phyloP scores from a whole-genome alignment of 2,329 filamentous ascomycete species.

The Tolypocladium inflatum region DNA sequence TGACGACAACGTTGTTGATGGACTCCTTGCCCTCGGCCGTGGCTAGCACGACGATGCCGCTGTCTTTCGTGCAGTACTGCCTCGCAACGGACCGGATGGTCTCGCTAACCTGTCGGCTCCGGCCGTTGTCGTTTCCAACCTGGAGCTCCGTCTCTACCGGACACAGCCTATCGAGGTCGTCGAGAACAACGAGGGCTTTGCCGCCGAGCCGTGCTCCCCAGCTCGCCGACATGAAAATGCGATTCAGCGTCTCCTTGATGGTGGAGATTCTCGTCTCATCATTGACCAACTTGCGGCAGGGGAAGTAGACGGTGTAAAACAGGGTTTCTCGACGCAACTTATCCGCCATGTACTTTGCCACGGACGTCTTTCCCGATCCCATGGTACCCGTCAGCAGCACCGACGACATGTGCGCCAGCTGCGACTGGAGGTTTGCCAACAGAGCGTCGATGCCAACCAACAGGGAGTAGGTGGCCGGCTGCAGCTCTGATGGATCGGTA shows the following conservation, averaged over 20 bases:
- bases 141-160: conserved; percentile 91
- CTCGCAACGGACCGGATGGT: conserved; percentile 72
- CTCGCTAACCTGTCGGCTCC: conserved; percentile 88
- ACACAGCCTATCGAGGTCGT: conserved; percentile 88
- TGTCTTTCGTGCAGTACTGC: conserved; percentile 73
- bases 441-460: conserved; percentile 81
- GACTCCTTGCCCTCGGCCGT: conserved; percentile 91
- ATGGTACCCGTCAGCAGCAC: conserved; percentile 82
- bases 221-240: conserved; percentile 78
- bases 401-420: conserved; percentile 78
- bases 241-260: conserved; percentile 79
- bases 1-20: conserved; percentile 80
- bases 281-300: conserved; percentile 77
- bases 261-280: conserved; percentile 84
- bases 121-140: conserved; percentile 84
- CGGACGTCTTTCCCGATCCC: conserved; percentile 80
- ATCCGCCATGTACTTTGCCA: conserved; percentile 68
- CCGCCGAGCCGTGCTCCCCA: conserved; percentile 89
- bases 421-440: conserved; percentile 61
- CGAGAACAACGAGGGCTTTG: conserved; percentile 73
- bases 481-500: conserved; percentile 38
- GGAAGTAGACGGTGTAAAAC: conserved; percentile 77
- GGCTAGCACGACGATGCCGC: conserved; percentile 75
- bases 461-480: conserved; percentile 44
- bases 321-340: conserved; percentile 62